Percentiles rank a stretch among this genome's conserved stretches.
Evolutionary conservation across 2,329 filamentous ascomycete genomes (phyloP).

Genomic region (Fusarium buharicum): DNA sequence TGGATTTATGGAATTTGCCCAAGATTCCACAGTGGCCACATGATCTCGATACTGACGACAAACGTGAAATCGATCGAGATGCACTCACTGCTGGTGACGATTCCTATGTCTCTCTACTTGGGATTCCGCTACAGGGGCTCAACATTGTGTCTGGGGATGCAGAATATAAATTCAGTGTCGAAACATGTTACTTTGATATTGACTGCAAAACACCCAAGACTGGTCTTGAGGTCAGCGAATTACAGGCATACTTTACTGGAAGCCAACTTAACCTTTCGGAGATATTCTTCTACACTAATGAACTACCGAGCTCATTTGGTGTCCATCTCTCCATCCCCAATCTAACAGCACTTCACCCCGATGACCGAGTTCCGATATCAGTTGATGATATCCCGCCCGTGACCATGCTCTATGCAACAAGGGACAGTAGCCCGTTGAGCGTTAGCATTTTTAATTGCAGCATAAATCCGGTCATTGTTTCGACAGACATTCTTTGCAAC

Average conservation of each 20-base stretch:
- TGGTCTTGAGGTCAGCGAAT: background rate
- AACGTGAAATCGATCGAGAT: background rate
- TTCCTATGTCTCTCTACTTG: constrained; percentile 5
- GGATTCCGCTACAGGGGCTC: constrained; percentile 3
- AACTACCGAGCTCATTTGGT: background rate
- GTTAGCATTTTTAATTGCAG: background rate
- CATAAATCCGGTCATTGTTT: background rate
- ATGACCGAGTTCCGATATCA: background rate
- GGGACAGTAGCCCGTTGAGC: background rate
- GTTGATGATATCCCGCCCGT: background rate
- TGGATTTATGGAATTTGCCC: constrained; percentile 20
- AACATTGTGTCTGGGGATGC: background rate
- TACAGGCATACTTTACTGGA: background rate
- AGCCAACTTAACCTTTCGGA: background rate
- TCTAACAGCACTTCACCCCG: background rate
- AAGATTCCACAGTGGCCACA: constrained; percentile 15
- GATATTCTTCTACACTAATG: no score
- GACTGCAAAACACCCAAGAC: background rate
- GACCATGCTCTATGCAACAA: background rate
- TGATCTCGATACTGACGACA: background rate
- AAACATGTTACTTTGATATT: constrained; percentile 3
- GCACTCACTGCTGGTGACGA: background rate
- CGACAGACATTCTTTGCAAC: constrained; percentile 5
- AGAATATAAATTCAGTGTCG: constrained; percentile 5
- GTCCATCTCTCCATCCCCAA: background rate